Evolutionary conservation across 1,139 yeast species (phyloP).

Genomic region (Yamadazyma siamensis): DNA sequence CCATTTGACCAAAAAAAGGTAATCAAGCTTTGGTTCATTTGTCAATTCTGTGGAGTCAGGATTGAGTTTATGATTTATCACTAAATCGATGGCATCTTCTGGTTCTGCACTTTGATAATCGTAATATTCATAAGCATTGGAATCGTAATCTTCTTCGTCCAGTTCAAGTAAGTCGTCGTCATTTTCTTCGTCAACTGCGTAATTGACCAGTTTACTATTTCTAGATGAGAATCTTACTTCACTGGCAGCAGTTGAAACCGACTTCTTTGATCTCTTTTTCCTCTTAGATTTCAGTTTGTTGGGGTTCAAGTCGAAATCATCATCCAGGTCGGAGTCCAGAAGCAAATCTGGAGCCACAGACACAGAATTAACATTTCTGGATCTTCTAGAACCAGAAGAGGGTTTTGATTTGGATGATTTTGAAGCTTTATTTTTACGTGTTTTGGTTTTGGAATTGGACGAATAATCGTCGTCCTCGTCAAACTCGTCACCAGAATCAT

Average conservation of each 20-base stretch:
- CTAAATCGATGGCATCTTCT: slow-evolving; percentile 46
- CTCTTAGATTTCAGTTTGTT: slow-evolving; percentile 16
- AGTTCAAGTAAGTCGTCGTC: slow-evolving; percentile 59
- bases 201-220: slow-evolving; percentile 68
- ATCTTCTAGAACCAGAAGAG: background rate
- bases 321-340: slow-evolving; percentile 25
- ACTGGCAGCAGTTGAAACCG: slow-evolving; percentile 3
- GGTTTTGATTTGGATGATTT: slow-evolving; percentile 3
- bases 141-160: slow-evolving; percentile 34
- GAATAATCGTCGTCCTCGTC: slow-evolving; percentile 22
- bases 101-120: slow-evolving; percentile 39
- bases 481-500: slow-evolving; percentile 21
- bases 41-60: slow-evolving; percentile 35
- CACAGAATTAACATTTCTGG: background rate
- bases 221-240: slow-evolving; percentile 77
- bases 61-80: slow-evolving; percentile 50
- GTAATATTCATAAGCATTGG: slow-evolving; percentile 26
- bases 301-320: slow-evolving; percentile 14
- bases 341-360: slow-evolving; percentile 7
- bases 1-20: slow-evolving; percentile 80
- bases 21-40: slow-evolving; percentile 57
- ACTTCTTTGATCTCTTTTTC: slow-evolving; percentile 11
- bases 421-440: slow-evolving; percentile 12
- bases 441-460: slow-evolving; percentile 4
- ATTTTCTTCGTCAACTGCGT: slow-evolving; percentile 69